Conservation (phyloP, 495 filamentous ascomycete genomes). For the Penicillium atrosanguineum region DNA sequence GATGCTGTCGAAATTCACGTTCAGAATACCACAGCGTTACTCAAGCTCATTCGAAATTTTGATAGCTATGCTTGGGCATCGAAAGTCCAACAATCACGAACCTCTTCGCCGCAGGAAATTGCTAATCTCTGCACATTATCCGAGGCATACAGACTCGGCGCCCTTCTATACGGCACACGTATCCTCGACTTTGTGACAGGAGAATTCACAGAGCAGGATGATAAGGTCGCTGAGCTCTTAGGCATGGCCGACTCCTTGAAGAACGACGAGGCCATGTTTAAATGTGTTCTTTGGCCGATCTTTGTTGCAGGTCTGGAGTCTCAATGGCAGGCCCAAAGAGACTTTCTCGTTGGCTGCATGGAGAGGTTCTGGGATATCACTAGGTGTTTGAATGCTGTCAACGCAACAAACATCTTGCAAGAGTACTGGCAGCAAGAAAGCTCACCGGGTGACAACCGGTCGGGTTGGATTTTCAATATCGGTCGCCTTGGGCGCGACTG, state of each 20-base stretch:
- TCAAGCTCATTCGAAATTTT: slow-evolving; percentile 27
- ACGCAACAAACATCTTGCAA: slow-evolving; percentile 29
- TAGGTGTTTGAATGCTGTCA: slow-evolving; percentile 39
- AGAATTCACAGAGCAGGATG: slow-evolving; percentile 19
- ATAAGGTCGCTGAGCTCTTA: slow-evolving; percentile 42
- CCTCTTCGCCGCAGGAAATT: slow-evolving; percentile 22
- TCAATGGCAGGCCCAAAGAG: slow-evolving; percentile 21
- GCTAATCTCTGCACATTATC: slow-evolving; percentile 24
- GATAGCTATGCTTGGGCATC: slow-evolving; percentile 36
- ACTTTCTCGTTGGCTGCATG: slow-evolving; percentile 26
- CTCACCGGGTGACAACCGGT: slow-evolving; percentile 2
- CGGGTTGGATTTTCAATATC: slow-evolving; percentile 40
- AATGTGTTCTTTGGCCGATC: slow-evolving; percentile 57
- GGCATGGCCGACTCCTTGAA: slow-evolving; percentile 42
- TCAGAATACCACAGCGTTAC: slow-evolving; percentile 14
- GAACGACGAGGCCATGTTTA: slow-evolving; percentile 47
- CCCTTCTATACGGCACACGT: slow-evolving; percentile 32
- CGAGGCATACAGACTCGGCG: slow-evolving; percentile 31
- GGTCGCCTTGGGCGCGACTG: slow-evolving; percentile 37
- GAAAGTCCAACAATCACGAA: slow-evolving; percentile 28
- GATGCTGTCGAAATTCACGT: slow-evolving; percentile 4
- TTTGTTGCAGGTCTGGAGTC: slow-evolving; percentile 55
- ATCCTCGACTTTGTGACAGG: slow-evolving; percentile 28
- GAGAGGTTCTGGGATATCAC: slow-evolving; percentile 39
- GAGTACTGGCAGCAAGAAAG: slow-evolving; percentile 27